Percentiles rank a stretch among this genome's conserved stretches.
Conservation (phyloP, 352 stramenopile species). For the Pseudoperonospora humuli region DNA sequence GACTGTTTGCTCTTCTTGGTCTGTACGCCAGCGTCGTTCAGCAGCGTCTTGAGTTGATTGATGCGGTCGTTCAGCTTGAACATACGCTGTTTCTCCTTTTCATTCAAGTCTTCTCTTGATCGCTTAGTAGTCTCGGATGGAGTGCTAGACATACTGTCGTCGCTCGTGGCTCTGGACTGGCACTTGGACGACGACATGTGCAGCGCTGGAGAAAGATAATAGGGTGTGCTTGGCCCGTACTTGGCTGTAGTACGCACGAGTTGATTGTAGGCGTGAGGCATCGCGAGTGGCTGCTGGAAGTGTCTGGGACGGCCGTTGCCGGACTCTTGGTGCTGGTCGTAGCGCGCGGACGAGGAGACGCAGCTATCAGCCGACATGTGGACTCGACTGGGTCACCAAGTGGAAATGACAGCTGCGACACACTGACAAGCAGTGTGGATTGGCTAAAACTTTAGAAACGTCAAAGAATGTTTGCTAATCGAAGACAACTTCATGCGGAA, state of each 20-base stretch:
- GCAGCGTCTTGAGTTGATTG: conserved; percentile 58
- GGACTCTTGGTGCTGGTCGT: conserved; percentile 13
- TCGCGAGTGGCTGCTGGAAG: conserved; percentile 31
- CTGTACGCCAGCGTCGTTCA: conserved; percentile 56
- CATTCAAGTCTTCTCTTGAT: conserved; percentile 70
- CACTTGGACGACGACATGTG: conserved; percentile 34
- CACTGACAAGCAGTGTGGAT: too few relatives aligned
- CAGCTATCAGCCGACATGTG: too few relatives aligned
- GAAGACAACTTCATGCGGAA: too few relatives aligned
- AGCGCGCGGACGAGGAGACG: conserved; percentile 26
- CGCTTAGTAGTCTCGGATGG: conserved; percentile 39
- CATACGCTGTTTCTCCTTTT: conserved; percentile 87
- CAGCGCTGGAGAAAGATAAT: conserved; percentile 37
- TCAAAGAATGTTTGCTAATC: too few relatives aligned
- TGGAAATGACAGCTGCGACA: background rate
- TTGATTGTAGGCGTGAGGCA: conserved; percentile 27
- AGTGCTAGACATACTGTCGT: conserved; percentile 25
- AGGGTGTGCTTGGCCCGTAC: conserved; percentile 34
- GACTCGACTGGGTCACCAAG: background rate
- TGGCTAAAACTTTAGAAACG: too few relatives aligned
- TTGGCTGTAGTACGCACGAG: conserved; percentile 34
- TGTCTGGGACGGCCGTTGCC: conserved; percentile 45
- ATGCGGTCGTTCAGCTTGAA: conserved; percentile 86
- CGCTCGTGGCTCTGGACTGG: conserved; percentile 33
- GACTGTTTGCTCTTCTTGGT: conserved; percentile 83